These are phyloP conservation scores for Piper betle DNA, from an alignment of 164 flowering plant species.

Conservation along the genomic window DNA sequence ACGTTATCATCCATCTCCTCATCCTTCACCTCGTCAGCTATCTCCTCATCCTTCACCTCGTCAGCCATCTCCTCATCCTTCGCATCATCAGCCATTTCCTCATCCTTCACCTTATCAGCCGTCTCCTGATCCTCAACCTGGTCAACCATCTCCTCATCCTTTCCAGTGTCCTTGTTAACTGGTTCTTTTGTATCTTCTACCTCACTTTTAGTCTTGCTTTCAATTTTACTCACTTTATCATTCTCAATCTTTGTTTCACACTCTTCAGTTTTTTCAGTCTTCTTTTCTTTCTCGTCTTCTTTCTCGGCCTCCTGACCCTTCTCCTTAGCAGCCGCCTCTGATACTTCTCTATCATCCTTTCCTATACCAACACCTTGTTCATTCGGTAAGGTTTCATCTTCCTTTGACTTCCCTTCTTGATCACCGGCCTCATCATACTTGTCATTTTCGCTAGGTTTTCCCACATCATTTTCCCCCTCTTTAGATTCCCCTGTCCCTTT, in stretches of 20 bases:
- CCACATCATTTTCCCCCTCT: not conserved
- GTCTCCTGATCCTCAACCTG: constrained; percentile 4
- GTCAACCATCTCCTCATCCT: constrained; percentile 6
- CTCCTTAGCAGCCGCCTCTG: not conserved
- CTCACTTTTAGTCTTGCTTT: not conserved
- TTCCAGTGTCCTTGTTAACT: not conserved
- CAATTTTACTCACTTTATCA: not conserved
- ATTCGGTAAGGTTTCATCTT: not conserved
- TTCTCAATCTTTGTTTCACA: not conserved
- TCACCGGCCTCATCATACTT: not conserved
- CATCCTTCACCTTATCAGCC: constrained; percentile 6
- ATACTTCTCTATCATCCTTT: not conserved
- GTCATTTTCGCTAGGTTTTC: not conserved
- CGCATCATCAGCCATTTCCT: constrained; percentile 15
- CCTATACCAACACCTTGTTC: not conserved
- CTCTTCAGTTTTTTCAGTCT: not conserved
- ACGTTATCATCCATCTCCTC: not conserved
- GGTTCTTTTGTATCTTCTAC: not conserved
- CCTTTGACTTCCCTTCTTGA: not conserved
- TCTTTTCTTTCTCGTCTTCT: not conserved
- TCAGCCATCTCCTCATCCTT: not conserved
- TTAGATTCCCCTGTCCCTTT: not conserved
- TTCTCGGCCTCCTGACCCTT: no score
- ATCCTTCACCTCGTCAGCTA: not conserved
- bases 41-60: not conserved